A percentile compares a stretch with the other conserved stretches of the same genome.
These are phyloP conservation scores for Picea sitchensis DNA, from an alignment of 75 land plant species.

Conservation along the genomic window DNA sequence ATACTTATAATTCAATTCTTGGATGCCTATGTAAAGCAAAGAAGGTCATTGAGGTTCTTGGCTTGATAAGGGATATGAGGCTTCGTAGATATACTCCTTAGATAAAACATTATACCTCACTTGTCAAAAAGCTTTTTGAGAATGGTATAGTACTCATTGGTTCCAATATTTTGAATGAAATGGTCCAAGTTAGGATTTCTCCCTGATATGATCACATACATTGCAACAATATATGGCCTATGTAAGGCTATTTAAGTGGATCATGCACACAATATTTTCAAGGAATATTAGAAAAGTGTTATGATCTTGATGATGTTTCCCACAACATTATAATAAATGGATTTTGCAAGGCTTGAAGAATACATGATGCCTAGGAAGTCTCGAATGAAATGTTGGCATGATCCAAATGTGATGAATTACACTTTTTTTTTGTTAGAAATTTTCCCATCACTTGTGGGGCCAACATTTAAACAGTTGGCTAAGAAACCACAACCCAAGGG, in stretches of 20 bases:
- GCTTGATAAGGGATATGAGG: conserved; percentile 47
- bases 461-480: too few relatives aligned
- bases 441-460: too few relatives aligned
- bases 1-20: conserved; percentile 47
- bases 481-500: too few relatives aligned
- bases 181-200: conserved; percentile 31
- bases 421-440: too few relatives aligned
- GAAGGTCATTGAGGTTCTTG: conserved; percentile 32
- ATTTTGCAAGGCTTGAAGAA: conserved; percentile 49
- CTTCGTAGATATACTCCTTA: conserved; percentile 39
- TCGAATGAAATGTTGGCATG: conserved; percentile 48
- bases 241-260: conserved; percentile 36
- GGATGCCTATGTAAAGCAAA: conserved; percentile 36
- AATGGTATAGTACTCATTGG: conserved; percentile 27
- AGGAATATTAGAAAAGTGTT: conserved; percentile 32
- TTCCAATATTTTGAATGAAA: conserved; percentile 30
- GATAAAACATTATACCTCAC: conserved; percentile 42
- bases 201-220: conserved; percentile 55
- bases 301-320: conserved; percentile 59
- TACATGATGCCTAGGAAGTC: conserved; percentile 21
- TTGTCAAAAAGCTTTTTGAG: conserved; percentile 37
- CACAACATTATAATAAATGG: conserved; percentile 68
- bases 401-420: conserved; percentile 35
- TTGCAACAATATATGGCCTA: conserved; percentile 54
- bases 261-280: conserved; percentile 39